A percentile compares a stretch with the other conserved stretches of the same genome.
Conservation (phyloP, 345 rosid species). For the Arabidopsis arenosa region DNA sequence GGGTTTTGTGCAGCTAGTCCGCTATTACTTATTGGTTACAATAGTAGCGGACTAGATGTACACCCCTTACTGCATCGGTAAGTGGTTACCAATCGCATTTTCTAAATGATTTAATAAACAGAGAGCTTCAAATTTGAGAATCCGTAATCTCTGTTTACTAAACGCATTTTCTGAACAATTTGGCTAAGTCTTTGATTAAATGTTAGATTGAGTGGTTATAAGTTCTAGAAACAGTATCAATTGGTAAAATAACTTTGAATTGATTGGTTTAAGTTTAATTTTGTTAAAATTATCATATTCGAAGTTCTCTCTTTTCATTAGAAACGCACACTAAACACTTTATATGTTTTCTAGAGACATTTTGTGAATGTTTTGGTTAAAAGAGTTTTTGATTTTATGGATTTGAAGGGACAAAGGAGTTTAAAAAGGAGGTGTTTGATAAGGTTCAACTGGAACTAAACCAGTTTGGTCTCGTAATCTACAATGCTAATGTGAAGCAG, state of each 20-base stretch:
- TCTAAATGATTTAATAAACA: no score
- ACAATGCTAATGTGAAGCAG: constrained; percentile 84
- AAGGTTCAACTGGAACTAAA: constrained; percentile 79
- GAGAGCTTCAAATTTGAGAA: background rate
- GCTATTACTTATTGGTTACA: no score
- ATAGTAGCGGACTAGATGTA: no score
- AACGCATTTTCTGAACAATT: no score
- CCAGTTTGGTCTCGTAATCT: constrained; percentile 74
- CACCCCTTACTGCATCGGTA: no score
- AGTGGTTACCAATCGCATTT: no score
- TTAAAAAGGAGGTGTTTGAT: constrained; percentile 75
- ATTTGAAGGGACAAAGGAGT: constrained; percentile 58
- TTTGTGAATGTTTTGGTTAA: background rate
- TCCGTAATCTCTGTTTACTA: no score
- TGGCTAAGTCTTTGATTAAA: background rate
- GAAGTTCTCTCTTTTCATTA: background rate
- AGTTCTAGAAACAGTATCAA: background rate
- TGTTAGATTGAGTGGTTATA: background rate
- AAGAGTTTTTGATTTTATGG: background rate
- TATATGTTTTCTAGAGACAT: background rate
- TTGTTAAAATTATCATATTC: background rate
- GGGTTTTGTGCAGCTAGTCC: no score
- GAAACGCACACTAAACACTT: background rate
- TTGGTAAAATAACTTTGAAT: background rate
- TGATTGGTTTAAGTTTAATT: constrained; percentile 3